A percentile compares a stretch with the other conserved stretches of the same genome.
These are phyloP conservation scores for Dendrobium catenatum DNA, from an alignment of 106 monocot species.

Conservation along the genomic window DNA sequence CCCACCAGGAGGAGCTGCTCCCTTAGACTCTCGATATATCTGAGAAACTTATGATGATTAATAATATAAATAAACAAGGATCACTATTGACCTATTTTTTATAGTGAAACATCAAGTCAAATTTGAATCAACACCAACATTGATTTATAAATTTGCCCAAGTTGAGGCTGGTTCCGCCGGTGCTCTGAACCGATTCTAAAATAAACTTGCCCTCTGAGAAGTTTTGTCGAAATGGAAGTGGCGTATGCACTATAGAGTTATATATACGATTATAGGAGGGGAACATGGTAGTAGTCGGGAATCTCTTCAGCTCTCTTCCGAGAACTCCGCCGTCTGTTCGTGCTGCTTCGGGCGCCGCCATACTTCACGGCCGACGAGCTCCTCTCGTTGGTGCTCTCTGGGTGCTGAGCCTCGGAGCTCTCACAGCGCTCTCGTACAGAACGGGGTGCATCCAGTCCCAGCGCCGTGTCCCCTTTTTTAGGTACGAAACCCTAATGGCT, in stretches of 20 bases:
- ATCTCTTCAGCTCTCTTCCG: not conserved
- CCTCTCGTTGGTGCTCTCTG: constrained; percentile 48
- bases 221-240: too few relatives aligned
- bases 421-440: constrained; percentile 47
- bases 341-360: not conserved
- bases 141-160: too few relatives aligned
- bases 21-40: too few relatives aligned
- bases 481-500: constrained; percentile 15
- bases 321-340: not conserved
- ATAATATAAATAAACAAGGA: too few relatives aligned
- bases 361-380: constrained; percentile 19
- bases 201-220: too few relatives aligned
- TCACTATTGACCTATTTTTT: too few relatives aligned
- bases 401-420: constrained; percentile 53
- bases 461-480: constrained; percentile 16
- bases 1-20: too few relatives aligned
- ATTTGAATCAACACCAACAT: too few relatives aligned
- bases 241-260: not conserved
- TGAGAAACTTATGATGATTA: too few relatives aligned
- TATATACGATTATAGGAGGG: not conserved
- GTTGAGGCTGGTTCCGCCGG: too few relatives aligned
- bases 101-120: too few relatives aligned
- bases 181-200: too few relatives aligned
- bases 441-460: constrained; percentile 44
- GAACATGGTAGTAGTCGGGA: not conserved